These are phyloP conservation scores for Moesziomyces parantarcticus DNA, from an alignment of 1,284 basidiomycete genomes.

Conservation along the genomic window DNA sequence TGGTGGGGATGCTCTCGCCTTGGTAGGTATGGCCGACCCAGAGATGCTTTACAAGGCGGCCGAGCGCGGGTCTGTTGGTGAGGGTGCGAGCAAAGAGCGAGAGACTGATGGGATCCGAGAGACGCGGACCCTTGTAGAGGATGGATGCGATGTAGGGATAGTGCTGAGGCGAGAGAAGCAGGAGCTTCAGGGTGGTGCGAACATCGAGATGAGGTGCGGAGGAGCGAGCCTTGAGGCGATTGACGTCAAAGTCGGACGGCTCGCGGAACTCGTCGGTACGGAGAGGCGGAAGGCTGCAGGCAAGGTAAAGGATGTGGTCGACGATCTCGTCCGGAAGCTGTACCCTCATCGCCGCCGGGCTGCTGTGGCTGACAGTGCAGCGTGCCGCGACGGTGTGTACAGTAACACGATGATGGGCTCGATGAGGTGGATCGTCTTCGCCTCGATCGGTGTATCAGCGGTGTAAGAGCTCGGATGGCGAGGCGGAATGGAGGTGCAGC, in stretches of 20 bases:
- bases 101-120: slow-evolving; percentile 49
- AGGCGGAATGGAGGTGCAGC: neutral
- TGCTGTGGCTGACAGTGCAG: slow-evolving; percentile 2
- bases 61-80: slow-evolving; percentile 45
- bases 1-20: slow-evolving; percentile 42
- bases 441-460: too few species aligned
- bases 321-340: slow-evolving; percentile 54
- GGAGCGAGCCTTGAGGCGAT: slow-evolving; percentile 40
- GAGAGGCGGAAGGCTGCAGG: slow-evolving; percentile 45
- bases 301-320: slow-evolving; percentile 49
- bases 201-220: slow-evolving; percentile 48
- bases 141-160: slow-evolving; percentile 50
- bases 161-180: slow-evolving; percentile 47
- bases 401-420: neutral
- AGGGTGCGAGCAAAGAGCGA: slow-evolving; percentile 47
- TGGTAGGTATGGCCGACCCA: slow-evolving; percentile 54
- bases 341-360: slow-evolving; percentile 19
- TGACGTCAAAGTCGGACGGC: slow-evolving; percentile 37
- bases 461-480: neutral
- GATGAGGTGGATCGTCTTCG: too few species aligned
- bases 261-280: slow-evolving; percentile 30
- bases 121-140: slow-evolving; percentile 49
- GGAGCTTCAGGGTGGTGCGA: slow-evolving; percentile 42
- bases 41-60: slow-evolving; percentile 48
- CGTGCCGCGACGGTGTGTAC: neutral